These are phyloP conservation scores for Leucogyrophana mollusca DNA, from an alignment of 768 basidiomycete species.

Conservation along the genomic window DNA sequence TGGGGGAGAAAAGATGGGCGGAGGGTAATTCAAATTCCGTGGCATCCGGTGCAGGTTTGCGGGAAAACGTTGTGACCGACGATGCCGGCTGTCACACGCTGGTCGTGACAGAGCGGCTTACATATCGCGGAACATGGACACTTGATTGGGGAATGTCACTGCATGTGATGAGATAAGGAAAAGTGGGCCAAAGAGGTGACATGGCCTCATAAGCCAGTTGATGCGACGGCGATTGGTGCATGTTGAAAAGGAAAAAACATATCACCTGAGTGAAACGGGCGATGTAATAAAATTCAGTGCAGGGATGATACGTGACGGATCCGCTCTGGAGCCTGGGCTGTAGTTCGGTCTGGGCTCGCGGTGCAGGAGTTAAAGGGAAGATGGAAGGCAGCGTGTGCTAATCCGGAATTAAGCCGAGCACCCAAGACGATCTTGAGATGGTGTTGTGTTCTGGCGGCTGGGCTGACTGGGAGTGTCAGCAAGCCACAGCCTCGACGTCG, in stretches of 20 bases:
- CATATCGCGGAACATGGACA: too few species aligned
- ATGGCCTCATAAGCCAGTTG: background rate
- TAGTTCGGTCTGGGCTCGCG: slow-evolving; percentile 3
- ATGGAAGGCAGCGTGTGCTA: slow-evolving; percentile 2
- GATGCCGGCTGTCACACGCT: slow-evolving; percentile 1
- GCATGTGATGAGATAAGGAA: background rate
- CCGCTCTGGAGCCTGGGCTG: slow-evolving; percentile 7
- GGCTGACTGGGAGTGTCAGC: background rate
- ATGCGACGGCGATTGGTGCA: background rate
- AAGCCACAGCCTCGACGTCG: background rate
- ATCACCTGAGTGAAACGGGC: too few species aligned
- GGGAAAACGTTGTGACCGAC: slow-evolving; percentile 4
- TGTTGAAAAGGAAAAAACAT: too few species aligned
- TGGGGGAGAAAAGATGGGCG: background rate
- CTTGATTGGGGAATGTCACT: background rate
- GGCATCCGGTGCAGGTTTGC: slow-evolving; percentile 1
- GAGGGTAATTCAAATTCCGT: slow-evolving; percentile 13
- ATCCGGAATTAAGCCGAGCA: background rate
- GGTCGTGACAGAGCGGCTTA: too few species aligned
- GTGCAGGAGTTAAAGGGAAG: slow-evolving; percentile 6
- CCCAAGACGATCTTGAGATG: too few species aligned
- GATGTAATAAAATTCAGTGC: too few species aligned
- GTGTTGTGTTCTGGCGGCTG: too few species aligned
- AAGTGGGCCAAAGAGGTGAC: background rate
- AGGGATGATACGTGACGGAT: background rate